These are phyloP conservation scores for Bombardia bombarda DNA, from an alignment of 495 filamentous ascomycete genomes.

Conservation along the genomic window DNA sequence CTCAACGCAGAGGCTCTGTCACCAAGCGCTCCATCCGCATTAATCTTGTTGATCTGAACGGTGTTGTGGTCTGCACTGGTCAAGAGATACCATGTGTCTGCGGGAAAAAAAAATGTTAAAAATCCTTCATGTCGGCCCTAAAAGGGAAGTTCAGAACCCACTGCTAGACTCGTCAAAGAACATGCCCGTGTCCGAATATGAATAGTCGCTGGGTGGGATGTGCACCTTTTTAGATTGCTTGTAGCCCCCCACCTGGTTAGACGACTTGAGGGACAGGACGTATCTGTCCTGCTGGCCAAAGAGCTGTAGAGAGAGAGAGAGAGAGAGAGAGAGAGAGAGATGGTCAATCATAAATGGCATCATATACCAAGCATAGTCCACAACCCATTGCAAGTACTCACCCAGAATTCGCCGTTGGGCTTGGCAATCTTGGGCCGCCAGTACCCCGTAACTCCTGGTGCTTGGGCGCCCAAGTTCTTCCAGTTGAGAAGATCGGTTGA, in stretches of 20 bases:
- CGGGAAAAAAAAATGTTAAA: neutral
- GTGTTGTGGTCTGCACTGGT: constrained; percentile 40
- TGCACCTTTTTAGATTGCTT: constrained; percentile 27
- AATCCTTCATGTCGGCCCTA: neutral
- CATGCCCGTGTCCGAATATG: constrained; percentile 41
- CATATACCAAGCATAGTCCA: neutral
- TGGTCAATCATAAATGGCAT: neutral
- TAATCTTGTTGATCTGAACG: constrained; percentile 31
- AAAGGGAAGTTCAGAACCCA: neutral
- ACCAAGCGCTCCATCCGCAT: neutral
- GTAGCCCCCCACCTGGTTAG: constrained; percentile 25
- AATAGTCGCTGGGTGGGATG: constrained; percentile 34
- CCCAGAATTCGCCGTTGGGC: constrained; percentile 37
- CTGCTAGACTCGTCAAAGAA: constrained; percentile 30
- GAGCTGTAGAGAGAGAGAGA: neutral
- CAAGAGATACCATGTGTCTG: constrained; percentile 33
- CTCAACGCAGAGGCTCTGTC: neutral
- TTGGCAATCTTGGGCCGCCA: constrained; percentile 41
- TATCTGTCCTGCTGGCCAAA: constrained; percentile 40
- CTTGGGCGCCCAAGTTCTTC: constrained; percentile 30
- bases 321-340: no score
- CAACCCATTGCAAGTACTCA: constrained; percentile 10
- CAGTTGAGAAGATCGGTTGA: constrained; percentile 39
- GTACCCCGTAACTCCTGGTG: constrained; percentile 21
- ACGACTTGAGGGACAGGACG: constrained; percentile 29